Evolutionary conservation across 2,329 filamentous ascomycete species (phyloP).

Genomic region (Colletotrichum endophyticum): DNA sequence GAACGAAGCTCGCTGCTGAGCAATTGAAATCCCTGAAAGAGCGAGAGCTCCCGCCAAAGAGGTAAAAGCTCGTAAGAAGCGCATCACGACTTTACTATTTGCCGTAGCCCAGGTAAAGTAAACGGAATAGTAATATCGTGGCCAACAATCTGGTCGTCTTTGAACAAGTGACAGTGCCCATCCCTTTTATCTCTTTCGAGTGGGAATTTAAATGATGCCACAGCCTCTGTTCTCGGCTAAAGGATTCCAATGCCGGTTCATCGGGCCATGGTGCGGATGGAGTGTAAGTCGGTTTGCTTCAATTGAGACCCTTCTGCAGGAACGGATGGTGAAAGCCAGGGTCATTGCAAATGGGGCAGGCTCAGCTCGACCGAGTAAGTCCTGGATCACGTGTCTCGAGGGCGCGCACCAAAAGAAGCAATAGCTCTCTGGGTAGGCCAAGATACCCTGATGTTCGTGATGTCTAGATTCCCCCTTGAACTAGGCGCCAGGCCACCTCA

Average conservation of each 20-base stretch:
- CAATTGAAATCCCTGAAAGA: background rate
- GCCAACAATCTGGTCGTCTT: background rate
- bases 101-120: accelerated
- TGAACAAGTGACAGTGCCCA: background rate
- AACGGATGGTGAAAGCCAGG: background rate
- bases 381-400: accelerated
- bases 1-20: background rate
- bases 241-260: background rate
- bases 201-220: background rate
- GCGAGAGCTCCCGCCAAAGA: background rate
- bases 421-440: background rate
- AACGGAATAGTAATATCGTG: accelerated
- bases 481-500: background rate
- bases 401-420: accelerated
- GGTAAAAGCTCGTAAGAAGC: background rate
- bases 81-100: background rate
- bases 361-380: accelerated
- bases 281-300: background rate
- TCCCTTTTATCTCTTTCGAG: background rate
- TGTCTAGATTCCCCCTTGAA: background rate
- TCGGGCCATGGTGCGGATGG: background rate
- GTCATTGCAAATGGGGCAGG: background rate
- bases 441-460: background rate
- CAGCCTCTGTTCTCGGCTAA: background rate
- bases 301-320: background rate